Base-by-base conservation (phyloP, 129 eudicot species). In the Lactuca saligna region DNA sequence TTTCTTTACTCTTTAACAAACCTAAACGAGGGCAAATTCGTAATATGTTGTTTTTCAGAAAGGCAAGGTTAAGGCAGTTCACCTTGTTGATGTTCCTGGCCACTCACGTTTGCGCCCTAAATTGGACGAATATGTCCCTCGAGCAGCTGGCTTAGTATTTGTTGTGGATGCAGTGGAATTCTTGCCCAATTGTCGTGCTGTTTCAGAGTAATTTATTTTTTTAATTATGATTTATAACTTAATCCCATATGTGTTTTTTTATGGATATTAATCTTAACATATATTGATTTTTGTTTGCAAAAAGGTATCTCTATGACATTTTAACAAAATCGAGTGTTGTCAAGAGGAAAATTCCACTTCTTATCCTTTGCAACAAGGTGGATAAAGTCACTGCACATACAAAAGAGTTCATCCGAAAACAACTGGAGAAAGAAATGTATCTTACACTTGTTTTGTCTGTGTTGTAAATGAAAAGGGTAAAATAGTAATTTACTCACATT, bases 351-450 rank as follows among this genome's bases (percentile, higher is more conserved):
- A 82, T 86, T 51, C 98, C 98, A 37, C 74, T 92, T 46, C 88
- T 92, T 51, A 78, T 92, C 34, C 86, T 89, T 68, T 92, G 98
- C 88, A 89, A 86, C 81, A 92, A 92, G 82, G 91, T 90, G 64
- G 98, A 92, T 75, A 89, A 92, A 79, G 91, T 86, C 34, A 86
- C 95, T 5, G 98, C 98, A 62, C 98, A 92, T 77, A 84, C 98
- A 33, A 84, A 84, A 81, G 98, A 92, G 42, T 92, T 92, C 68
- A 84, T 92, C 80, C 79, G 91, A 57, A 92, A 85, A 79, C 98
- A 92, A 80, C 89, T 92, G 55, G 96, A 92, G 73, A 92, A 89
- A 74, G 98, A 92, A 79, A 81, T 92, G 98, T 92, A 81, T 14
- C 87, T 12, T 29, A 57, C n/a, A 57, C 50, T 9, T 44, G 13